These are phyloP conservation scores for Lachnellula subtilissima DNA, from an alignment of 2,329 filamentous ascomycete species.

Conservation along the genomic window DNA sequence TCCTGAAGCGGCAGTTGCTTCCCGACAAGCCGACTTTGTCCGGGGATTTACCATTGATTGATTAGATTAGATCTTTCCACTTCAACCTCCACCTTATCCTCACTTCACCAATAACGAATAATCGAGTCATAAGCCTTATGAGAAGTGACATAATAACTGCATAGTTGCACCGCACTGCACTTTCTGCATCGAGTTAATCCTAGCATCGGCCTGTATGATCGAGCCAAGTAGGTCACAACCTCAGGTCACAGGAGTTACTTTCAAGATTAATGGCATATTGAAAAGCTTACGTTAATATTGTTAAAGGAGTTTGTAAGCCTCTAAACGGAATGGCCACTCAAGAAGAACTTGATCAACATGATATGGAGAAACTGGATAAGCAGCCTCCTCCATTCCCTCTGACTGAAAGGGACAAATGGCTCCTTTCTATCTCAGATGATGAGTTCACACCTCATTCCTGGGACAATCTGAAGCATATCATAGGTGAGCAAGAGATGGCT, in stretches of 20 bases:
- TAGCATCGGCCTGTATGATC: too few species aligned
- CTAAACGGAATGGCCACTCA: neutral
- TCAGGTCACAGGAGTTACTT: too few species aligned
- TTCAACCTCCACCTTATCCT: neutral
- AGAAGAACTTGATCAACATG: neutral
- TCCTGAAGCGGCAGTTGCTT: neutral
- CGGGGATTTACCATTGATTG: neutral
- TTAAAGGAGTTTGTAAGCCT: too few species aligned
- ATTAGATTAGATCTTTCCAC: conserved; percentile 6
- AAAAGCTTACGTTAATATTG: too few species aligned
- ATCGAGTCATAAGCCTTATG: too few species aligned
- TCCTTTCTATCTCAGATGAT: conserved; percentile 61
- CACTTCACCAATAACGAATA: too few species aligned
- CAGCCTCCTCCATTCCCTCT: conserved; percentile 52
- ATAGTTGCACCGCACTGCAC: too few species aligned
- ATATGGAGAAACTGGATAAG: neutral
- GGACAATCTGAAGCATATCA: conserved; percentile 65
- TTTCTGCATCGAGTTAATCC: too few species aligned
- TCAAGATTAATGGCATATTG: too few species aligned
- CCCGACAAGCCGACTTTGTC: neutral
- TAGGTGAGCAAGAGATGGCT: conserved; percentile 43
- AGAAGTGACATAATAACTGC: too few species aligned
- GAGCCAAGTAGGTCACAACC: too few species aligned
- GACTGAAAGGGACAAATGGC: conserved; percentile 53
- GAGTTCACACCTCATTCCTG: conserved; percentile 69